Conservation (phyloP, 1,139 yeast species). For the Diutina mesorugosa region DNA sequence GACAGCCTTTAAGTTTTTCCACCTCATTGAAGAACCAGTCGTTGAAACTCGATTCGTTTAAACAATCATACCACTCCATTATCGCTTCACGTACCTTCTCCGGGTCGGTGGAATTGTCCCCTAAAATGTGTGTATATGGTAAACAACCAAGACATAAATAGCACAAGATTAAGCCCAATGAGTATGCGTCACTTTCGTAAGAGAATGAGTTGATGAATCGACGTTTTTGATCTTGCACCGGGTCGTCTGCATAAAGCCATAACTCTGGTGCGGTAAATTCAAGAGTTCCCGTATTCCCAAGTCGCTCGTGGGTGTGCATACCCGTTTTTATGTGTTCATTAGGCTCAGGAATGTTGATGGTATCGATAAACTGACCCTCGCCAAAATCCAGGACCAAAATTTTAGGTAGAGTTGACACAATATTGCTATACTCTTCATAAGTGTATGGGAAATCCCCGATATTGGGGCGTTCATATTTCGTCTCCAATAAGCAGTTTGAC, state of each 20-base stretch:
- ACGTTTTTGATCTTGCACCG: slow-evolving; percentile 2
- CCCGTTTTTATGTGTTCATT: slow-evolving; percentile 17
- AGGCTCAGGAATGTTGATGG: slow-evolving; percentile 11
- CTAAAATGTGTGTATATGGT: slow-evolving; percentile 33
- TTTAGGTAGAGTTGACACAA: slow-evolving; percentile 35
- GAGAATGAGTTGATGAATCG: slow-evolving; percentile 13
- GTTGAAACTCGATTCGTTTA: slow-evolving; percentile 11
- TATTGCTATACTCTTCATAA: slow-evolving; percentile 11
- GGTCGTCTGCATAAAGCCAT: slow-evolving; percentile 21
- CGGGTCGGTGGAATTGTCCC: slow-evolving; percentile 21
- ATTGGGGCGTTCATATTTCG: slow-evolving; percentile 10
- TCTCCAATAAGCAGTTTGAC: slow-evolving; percentile 61
- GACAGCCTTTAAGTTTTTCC: slow-evolving; percentile 5
- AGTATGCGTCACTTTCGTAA: slow-evolving; percentile 64
- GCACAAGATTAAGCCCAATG: slow-evolving; percentile 70
- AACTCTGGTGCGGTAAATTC: slow-evolving; percentile 85
- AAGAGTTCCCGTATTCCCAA: slow-evolving; percentile 74
- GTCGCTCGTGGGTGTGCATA: slow-evolving; percentile 12
- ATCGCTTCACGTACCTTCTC: slow-evolving; percentile 13
- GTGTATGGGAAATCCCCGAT: slow-evolving; percentile 4
- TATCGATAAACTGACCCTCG: slow-evolving; percentile 64
- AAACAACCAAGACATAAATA: slow-evolving; percentile 57
- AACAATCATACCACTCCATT: slow-evolving; percentile 16
- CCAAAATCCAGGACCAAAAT: slow-evolving; percentile 83
- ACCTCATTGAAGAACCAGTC: slow-evolving; percentile 14